Conservation (phyloP, 2,329 filamentous ascomycete species). For the Xylariomycetidae sp. region DNA sequence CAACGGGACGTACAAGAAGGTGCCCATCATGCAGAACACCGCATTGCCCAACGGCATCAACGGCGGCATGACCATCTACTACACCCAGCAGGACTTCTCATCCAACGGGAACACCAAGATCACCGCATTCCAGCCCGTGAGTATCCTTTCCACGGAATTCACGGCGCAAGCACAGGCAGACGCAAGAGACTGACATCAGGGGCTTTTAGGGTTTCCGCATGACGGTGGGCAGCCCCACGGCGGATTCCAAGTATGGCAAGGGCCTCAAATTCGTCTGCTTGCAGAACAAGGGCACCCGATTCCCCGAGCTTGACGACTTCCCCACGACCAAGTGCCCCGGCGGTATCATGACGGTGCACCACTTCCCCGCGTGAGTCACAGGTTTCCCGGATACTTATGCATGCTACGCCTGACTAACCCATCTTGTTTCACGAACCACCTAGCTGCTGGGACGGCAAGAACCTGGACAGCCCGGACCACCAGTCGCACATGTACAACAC, state of each 20-base stretch:
- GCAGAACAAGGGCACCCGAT: constrained; percentile 33
- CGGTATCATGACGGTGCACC: constrained; percentile 38
- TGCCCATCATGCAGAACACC: constrained; percentile 26
- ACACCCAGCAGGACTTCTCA: constrained; percentile 25
- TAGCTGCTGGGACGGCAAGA: constrained; percentile 43
- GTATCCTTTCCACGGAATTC: constrained; percentile 4
- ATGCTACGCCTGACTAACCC: no score
- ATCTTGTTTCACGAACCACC: no score
- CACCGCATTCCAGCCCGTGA: constrained; percentile 37
- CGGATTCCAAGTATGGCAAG: constrained; percentile 28
- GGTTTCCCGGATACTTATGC: no score
- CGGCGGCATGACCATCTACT: constrained; percentile 28
- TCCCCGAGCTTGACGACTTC: constrained; percentile 35
- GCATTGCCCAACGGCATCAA: constrained; percentile 22
- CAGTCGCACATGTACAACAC: constrained; percentile 28
- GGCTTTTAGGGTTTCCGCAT: constrained; percentile 40
- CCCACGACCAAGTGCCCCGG: constrained; percentile 32
- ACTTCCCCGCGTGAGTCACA: constrained; percentile 33
- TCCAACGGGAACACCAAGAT: constrained; percentile 32
- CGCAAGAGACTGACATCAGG: constrained; percentile 1
- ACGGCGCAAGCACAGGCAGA: not conserved
- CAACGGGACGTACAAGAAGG: constrained; percentile 26
- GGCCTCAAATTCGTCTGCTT: constrained; percentile 38
- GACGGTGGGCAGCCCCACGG: constrained; percentile 32
- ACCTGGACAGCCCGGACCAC: constrained; percentile 33